Evolutionary conservation across 2,329 filamentous ascomycete genomes (phyloP).

Genomic region (Fusarium equiseti): DNA sequence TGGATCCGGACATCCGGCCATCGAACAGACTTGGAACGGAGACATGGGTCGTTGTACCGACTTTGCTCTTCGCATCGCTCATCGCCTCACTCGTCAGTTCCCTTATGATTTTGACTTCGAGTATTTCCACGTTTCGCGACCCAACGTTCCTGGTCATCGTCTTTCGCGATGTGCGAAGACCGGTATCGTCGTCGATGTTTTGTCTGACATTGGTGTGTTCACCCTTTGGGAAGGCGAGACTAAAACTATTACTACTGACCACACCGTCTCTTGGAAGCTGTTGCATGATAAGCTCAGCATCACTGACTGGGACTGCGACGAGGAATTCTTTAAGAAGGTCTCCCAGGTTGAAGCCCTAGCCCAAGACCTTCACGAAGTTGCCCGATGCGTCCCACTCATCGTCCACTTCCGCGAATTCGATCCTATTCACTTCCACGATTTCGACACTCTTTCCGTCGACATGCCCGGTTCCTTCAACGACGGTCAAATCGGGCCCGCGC

Average conservation of each 20-base stretch:
- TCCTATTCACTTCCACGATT: not conserved
- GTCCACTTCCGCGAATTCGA: not conserved
- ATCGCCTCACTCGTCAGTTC: not conserved
- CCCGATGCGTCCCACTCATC: accelerated
- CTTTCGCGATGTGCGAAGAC: not conserved
- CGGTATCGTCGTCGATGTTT: not conserved
- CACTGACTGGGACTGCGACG: not conserved
- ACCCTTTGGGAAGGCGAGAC: not conserved
- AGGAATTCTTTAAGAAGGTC: not conserved
- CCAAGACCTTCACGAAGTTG: not conserved
- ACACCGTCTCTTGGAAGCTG: not conserved
- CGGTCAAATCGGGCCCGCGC: not conserved
- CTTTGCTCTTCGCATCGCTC: not conserved
- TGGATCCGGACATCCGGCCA: not conserved
- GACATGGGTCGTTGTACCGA: not conserved
- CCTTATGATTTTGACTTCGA: not conserved
- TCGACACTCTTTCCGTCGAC: not conserved
- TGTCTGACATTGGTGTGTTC: not conserved
- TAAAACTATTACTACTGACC: not conserved
- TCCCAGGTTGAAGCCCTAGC: not conserved
- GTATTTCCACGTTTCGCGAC: not conserved
- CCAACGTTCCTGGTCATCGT: not conserved
- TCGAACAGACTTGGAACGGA: not conserved
- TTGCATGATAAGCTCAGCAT: not conserved
- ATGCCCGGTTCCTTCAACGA: not conserved